Conservation (phyloP, 129 eudicot species). For the Centrapalus pauciflorus region DNA sequence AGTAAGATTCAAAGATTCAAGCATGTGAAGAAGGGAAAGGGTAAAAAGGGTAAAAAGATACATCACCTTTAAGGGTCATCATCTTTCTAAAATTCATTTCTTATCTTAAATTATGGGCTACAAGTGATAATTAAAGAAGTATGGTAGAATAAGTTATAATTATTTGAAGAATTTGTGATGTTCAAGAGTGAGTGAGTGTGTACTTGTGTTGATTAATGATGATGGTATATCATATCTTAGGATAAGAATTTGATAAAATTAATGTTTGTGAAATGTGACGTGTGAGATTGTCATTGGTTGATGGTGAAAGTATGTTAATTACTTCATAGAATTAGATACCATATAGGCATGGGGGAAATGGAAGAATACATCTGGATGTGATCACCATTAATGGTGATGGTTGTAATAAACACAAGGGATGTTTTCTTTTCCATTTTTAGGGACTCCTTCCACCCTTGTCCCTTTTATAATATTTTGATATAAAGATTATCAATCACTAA, state of each 20-base stretch:
- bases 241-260: slow-evolving; percentile 14
- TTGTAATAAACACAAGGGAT: slow-evolving; percentile 8
- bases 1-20: slow-evolving; percentile 15
- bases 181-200: slow-evolving; percentile 13
- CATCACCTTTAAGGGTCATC: slow-evolving; percentile 12
- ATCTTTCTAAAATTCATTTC: no score
- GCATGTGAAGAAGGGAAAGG: slow-evolving; percentile 22
- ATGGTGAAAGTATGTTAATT: slow-evolving; percentile 9
- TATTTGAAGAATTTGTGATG: slow-evolving; percentile 17
- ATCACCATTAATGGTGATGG: slow-evolving; percentile 25
- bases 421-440: no score
- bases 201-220: slow-evolving; percentile 13
- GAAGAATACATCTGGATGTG: slow-evolving; percentile 11
- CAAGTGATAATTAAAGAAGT: no score
- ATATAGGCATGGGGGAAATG: slow-evolving; percentile 15
- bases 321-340: no score
- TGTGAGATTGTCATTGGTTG: slow-evolving; percentile 24
- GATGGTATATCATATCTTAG: neutral
- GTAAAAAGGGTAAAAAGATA: slow-evolving; percentile 23
- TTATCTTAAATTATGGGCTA: no score
- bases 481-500: no score
- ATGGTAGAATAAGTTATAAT: slow-evolving; percentile 8
- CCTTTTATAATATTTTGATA: no score
- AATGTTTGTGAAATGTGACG: slow-evolving; percentile 12
- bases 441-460: no score